These are phyloP conservation scores for Penicillium brasilianum DNA, from an alignment of 2,329 filamentous ascomycete species.

Conservation along the genomic window DNA sequence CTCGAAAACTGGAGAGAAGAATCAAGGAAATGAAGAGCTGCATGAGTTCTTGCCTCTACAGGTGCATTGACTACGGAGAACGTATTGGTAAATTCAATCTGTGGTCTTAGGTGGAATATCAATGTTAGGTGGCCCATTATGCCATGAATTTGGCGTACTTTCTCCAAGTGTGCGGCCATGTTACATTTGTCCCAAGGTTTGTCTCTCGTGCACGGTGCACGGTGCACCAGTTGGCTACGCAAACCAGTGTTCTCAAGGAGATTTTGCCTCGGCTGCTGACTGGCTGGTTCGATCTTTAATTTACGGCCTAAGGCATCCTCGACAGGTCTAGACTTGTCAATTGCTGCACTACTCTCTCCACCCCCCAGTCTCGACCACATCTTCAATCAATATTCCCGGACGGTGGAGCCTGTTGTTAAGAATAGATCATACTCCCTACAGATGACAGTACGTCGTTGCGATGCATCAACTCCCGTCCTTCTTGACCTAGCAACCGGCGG, in stretches of 20 bases:
- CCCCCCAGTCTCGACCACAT: not conserved
- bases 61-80: not conserved
- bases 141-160: not conserved
- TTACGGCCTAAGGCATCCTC: not conserved
- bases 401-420: not conserved
- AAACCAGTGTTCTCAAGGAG: not conserved
- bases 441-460: not conserved
- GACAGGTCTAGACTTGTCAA: not conserved
- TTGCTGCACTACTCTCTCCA: not conserved
- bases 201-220: not conserved
- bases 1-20: not conserved
- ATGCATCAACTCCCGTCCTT: not conserved
- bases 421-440: not conserved
- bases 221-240: not conserved
- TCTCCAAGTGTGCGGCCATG: not conserved
- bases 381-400: not conserved
- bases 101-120: not conserved
- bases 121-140: not conserved
- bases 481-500: not conserved
- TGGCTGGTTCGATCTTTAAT: not conserved
- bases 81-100: not conserved
- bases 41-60: not conserved
- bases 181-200: not conserved
- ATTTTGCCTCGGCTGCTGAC: constrained; percentile 1
- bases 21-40: constrained; percentile 10